Evolutionary conservation across 108 stramenopile genomes (phyloP).

Genomic region (Nitzschia inconspicua): DNA sequence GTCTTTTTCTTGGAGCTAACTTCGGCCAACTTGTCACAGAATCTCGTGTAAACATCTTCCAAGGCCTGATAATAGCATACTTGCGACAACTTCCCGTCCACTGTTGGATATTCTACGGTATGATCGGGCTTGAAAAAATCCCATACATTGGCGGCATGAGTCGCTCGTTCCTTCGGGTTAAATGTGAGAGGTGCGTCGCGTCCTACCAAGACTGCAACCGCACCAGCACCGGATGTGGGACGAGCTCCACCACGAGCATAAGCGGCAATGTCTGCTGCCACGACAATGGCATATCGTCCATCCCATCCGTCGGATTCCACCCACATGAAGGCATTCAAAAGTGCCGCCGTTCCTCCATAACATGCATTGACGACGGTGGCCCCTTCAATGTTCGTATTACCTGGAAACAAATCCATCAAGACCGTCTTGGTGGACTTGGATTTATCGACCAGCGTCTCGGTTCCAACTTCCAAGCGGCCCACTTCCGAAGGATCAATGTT

Average conservation of each 20-base stretch:
- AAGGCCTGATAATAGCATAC: slow-evolving; percentile 92
- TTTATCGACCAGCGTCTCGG: slow-evolving; percentile 97
- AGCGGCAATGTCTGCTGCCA: slow-evolving; percentile 94
- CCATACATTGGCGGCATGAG: slow-evolving; percentile 91
- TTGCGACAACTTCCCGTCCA: slow-evolving; percentile 91
- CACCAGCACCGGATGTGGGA: slow-evolving; percentile 95
- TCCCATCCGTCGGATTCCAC: slow-evolving; percentile 90
- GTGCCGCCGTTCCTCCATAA: slow-evolving; percentile 97
- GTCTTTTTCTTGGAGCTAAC: not conserved
- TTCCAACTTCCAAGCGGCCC: slow-evolving; percentile 92
- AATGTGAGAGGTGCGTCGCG: slow-evolving; percentile 86
- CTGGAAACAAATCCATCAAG: slow-evolving; percentile 89
- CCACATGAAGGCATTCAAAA: slow-evolving; percentile 94
- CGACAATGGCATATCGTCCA: slow-evolving; percentile 95
- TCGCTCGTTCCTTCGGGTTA: slow-evolving; percentile 76
- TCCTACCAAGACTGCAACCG: slow-evolving; percentile 93
- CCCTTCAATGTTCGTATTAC: slow-evolving; percentile 93
- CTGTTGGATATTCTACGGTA: slow-evolving; percentile 91
- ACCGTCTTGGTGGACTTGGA: slow-evolving; percentile 95
- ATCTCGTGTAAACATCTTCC: slow-evolving; percentile 88
- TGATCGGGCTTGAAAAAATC: slow-evolving; percentile 99
- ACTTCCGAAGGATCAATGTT: slow-evolving; percentile 77
- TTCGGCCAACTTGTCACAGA: slow-evolving; percentile 59
- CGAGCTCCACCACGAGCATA: slow-evolving; percentile 92
- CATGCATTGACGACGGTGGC: slow-evolving; percentile 96